phyloP scores from a whole-genome alignment of 495 filamentous ascomycete genomes.

The Penicillium flavigenum region DNA sequence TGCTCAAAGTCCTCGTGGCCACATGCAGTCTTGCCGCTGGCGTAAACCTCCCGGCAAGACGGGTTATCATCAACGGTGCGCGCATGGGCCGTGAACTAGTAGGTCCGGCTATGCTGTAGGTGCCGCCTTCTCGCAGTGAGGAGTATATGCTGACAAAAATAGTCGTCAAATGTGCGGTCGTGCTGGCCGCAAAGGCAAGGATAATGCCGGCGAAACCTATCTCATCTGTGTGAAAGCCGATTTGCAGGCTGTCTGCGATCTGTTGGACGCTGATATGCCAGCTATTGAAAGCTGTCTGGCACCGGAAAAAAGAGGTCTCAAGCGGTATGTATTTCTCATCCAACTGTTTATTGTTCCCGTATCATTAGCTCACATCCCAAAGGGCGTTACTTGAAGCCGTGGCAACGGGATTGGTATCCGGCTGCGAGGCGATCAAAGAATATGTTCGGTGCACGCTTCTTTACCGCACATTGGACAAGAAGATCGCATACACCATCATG shows the following conservation, averaged over 20 bases:
- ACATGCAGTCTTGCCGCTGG: conserved; percentile 85
- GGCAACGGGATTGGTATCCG: conserved; percentile 68
- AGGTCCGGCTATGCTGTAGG: conserved; percentile 72
- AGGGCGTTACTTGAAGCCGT: conserved; percentile 76
- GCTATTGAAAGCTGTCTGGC: conserved; percentile 67
- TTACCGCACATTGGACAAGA: conserved; percentile 53
- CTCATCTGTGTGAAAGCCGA: conserved; percentile 72
- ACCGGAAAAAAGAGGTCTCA: conserved; percentile 66
- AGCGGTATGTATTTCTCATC: conserved; percentile 46
- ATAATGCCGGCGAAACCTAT: conserved; percentile 78
- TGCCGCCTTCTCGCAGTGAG: not conserved
- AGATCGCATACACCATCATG: conserved; percentile 58
- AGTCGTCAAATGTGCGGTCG: conserved; percentile 83
- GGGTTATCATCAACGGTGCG: conserved; percentile 77
- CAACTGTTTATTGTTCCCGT: not conserved
- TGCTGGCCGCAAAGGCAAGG: conserved; percentile 80
- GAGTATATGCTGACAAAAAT: conserved; percentile 12
- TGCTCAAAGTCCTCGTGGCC: conserved; percentile 71
- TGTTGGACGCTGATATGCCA: conserved; percentile 74
- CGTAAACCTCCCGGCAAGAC: conserved; percentile 72
- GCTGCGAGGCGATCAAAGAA: conserved; percentile 64
- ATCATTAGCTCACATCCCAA: conserved; percentile 11
- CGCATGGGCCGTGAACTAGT: conserved; percentile 77
- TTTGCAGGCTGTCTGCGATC: conserved; percentile 63
- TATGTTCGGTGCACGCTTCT: conserved; percentile 70